Percentiles rank a stretch among this genome's conserved stretches.
Conservation (phyloP, 2,329 filamentous ascomycete genomes). For the Parafenestella ontariensis region DNA sequence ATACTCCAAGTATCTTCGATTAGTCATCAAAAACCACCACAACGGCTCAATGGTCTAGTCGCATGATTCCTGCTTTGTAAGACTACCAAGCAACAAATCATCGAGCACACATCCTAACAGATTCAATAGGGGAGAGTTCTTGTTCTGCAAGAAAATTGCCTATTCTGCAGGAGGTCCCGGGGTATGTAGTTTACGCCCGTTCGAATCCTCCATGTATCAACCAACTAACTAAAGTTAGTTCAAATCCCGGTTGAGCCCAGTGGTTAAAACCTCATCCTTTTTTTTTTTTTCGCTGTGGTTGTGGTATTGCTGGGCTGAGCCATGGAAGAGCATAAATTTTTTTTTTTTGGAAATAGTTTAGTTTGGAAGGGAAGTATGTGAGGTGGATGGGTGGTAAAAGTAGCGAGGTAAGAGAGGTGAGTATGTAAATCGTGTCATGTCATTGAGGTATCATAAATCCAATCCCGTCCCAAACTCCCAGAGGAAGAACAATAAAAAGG, state of each 20-base stretch:
- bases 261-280: too few relatives aligned
- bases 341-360: too few relatives aligned
- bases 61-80: conserved; percentile 40
- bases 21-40: conserved; percentile 6
- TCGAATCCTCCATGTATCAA: neutral
- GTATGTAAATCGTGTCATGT: neutral
- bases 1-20: neutral
- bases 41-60: conserved; percentile 37
- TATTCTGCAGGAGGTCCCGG: conserved; percentile 37
- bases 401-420: too few relatives aligned
- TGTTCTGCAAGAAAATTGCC: conserved; percentile 5
- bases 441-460: neutral
- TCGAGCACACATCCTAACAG: too few relatives aligned
- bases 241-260: conserved; percentile 20
- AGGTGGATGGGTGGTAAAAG: neutral
- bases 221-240: conserved; percentile 1
- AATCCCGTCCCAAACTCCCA: neutral
- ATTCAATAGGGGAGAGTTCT: conserved; percentile 13
- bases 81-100: too few relatives aligned
- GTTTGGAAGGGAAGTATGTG: too few relatives aligned
- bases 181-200: conserved; percentile 3
- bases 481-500: neutral
- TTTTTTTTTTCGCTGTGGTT: neutral
- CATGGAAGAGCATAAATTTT: too few relatives aligned
- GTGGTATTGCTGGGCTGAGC: too few relatives aligned